Base-by-base conservation (phyloP, 805 yeast species). In the Blastobotrys attinorum region DNA sequence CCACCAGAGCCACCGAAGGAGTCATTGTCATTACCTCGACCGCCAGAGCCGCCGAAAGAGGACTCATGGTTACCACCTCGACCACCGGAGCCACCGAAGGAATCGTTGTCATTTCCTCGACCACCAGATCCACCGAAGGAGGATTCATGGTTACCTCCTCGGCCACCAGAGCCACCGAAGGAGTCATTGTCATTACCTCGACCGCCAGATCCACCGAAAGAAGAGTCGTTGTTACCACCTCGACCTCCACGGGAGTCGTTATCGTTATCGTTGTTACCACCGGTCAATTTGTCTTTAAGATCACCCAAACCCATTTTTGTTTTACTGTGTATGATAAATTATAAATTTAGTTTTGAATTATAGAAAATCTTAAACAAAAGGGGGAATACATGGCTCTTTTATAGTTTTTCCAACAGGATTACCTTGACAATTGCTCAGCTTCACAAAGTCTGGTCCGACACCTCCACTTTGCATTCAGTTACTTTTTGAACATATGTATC, bases 151-250 rank as follows among this genome's bases (percentile, higher is more conserved):
- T 32, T 17, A 4, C 21, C 6, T 13, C 21, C 21, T 5, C 13
- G 18, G 36, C 36, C 36, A 22, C 18, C 15, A 11, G 36, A 32
- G 15, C 34, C 34, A 11, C 34, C 34, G 34, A 6, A 31, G 34
- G 34, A 31, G 7, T 31, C 44, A 33, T 50, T 47, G 31, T 45
- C 20, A 31, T 31, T 15, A 34, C 40, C 27, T 6, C 15, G 6
- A 37, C 31, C 20, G 29, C 29, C 29, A 11, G 7, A 25, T 8
- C 29, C 29, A 33, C 29, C 29, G 29, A 11, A 25, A 11, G 34
- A 38, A 10, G 13, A 13, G 33, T 25, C 22, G 37, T 44, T 17
- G 31, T 33, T 22, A 29, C 34, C 11, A 22, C 43, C 21, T 31
- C 11, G 7, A 27, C 16, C 23, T 31, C 44, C 31, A 39, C 10